Percentiles rank a stretch among this genome's conserved stretches.
These are phyloP conservation scores for Pyrus hybrid DNA, from an alignment of 331 rosid species.

Conservation along the genomic window DNA sequence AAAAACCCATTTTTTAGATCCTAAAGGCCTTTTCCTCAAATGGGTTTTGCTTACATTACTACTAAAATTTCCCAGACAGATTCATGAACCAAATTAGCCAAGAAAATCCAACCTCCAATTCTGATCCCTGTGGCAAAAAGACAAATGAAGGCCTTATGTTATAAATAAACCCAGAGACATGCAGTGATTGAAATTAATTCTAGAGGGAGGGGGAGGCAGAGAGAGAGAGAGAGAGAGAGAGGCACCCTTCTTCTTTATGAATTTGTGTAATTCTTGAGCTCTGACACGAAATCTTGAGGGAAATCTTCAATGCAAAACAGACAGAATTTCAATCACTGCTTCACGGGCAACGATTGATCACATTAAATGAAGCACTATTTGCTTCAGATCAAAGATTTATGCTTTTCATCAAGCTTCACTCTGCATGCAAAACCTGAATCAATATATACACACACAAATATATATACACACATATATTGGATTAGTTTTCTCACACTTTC, in stretches of 20 bases:
- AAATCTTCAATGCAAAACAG: slow-evolving; percentile 27
- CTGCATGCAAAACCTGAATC: slow-evolving; percentile 9
- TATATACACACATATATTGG: neutral
- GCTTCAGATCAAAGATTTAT: slow-evolving; percentile 11
- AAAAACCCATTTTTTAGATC: slow-evolving; percentile 3
- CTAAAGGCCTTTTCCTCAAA: neutral
- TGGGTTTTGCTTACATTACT: neutral
- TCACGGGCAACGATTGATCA: slow-evolving; percentile 43
- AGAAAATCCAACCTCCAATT: slow-evolving; percentile 6
- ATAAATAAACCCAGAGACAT: neutral
- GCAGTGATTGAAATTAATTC: neutral
- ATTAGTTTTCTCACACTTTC: neutral
- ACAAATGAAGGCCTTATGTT: neutral
- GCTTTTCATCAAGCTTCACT: neutral
- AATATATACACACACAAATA: neutral
- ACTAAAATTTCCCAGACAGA: neutral
- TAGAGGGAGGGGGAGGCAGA: slow-evolving; percentile 2
- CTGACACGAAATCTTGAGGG: slow-evolving; percentile 27
- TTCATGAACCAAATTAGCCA: neutral
- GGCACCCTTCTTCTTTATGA: neutral
- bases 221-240: slow-evolving; percentile 3
- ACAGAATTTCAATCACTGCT: slow-evolving; percentile 11
- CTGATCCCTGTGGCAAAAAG: slow-evolving; percentile 1
- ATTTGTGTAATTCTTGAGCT: slow-evolving; percentile 3
- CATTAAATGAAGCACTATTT: slow-evolving; percentile 35